A percentile compares a stretch with the other conserved stretches of the same genome.
phyloP scores from a whole-genome alignment of 257 asterid species.

The Solanum ossicruentum region DNA sequence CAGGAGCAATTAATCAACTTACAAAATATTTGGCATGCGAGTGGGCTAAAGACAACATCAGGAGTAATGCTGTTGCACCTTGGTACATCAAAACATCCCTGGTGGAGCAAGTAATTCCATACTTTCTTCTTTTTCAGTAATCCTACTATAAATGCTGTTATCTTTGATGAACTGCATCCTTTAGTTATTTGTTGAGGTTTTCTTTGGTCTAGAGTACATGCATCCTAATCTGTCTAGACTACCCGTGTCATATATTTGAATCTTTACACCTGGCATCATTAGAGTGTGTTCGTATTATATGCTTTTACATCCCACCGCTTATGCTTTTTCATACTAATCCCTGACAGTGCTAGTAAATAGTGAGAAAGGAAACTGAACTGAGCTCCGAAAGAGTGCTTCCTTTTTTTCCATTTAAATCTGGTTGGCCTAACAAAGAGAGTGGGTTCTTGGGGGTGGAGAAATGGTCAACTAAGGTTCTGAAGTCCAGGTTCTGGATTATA shows the following conservation, averaged over 20 bases:
- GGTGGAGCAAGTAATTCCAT: slow-evolving; percentile 43
- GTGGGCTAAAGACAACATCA: slow-evolving; percentile 55
- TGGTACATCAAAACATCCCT: slow-evolving; percentile 60
- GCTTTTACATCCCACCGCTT: not conserved
- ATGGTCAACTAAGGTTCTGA: not conserved
- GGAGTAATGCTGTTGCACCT: slow-evolving; percentile 66
- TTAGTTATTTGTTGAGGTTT: not conserved
- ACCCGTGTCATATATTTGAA: not conserved
- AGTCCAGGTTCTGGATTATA: not conserved
- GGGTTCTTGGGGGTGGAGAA: not conserved
- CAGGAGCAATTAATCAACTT: slow-evolving; percentile 71
- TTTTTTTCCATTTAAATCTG: not conserved
- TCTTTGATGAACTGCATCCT: not conserved
- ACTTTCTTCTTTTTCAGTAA: not conserved
- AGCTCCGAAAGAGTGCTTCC: not conserved
- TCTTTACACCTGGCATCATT: not conserved
- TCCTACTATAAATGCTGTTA: not conserved
- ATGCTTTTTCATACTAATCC: not conserved
- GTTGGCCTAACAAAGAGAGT: not conserved
- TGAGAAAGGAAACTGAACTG: not conserved
- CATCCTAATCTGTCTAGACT: not conserved
- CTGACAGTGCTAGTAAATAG: not conserved
- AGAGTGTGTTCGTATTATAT: not conserved
- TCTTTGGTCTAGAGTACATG: not conserved
- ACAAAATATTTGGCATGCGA: slow-evolving; percentile 58